A percentile compares a stretch with the other conserved stretches of the same genome.
Conservation (phyloP, 1,284 basidiomycete species). For the Trichosporon asahii region DNA sequence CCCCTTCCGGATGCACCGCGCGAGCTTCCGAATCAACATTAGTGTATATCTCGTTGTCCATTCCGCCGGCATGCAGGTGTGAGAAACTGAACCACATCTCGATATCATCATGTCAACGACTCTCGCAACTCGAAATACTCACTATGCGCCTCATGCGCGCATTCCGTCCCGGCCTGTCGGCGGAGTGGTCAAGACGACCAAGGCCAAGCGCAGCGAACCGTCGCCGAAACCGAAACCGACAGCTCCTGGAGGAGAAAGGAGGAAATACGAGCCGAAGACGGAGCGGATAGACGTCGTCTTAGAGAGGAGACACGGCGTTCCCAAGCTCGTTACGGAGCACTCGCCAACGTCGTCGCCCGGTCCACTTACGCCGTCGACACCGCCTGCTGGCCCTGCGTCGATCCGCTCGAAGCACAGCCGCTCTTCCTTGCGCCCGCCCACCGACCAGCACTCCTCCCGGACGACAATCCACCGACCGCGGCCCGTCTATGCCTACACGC, state of each 20-base stretch:
- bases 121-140: background rate
- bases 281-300: background rate
- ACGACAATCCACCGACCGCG: background rate
- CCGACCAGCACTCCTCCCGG: background rate
- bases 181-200: background rate
- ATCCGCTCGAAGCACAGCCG: background rate
- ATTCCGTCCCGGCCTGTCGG: background rate
- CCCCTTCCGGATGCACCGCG: background rate
- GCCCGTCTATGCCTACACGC: background rate
- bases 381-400: background rate
- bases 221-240: background rate
- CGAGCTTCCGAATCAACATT: background rate
- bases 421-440: background rate
- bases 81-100: background rate
- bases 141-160: background rate
- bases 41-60: background rate
- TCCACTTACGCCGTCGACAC: background rate
- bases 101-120: background rate
- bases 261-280: background rate
- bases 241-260: background rate
- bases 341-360: background rate
- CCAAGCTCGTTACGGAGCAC: background rate
- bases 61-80: background rate
- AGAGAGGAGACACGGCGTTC: background rate
- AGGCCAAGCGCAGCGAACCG: background rate